Evolutionary conservation across 2,329 filamentous ascomycete genomes (phyloP).

Genomic region (Raffaelea deltoideospora): DNA sequence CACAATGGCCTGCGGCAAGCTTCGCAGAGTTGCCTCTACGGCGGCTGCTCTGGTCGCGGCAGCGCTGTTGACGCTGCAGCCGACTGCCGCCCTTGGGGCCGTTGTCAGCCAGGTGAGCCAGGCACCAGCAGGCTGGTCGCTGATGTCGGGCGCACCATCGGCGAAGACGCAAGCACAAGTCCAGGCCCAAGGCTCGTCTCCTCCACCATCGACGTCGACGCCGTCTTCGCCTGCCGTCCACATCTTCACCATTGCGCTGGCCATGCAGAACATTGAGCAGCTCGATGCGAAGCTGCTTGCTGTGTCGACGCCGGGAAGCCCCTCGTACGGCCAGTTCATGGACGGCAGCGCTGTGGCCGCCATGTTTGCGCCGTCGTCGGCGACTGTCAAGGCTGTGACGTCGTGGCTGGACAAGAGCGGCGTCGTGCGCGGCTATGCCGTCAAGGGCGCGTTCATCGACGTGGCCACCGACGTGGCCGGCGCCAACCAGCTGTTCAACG

Average conservation of each 20-base stretch:
- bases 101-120: conserved; percentile 7
- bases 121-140: conserved; percentile 7
- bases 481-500: conserved; percentile 14
- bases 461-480: conserved; percentile 13
- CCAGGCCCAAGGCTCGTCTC: not conserved
- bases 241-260: conserved; percentile 13
- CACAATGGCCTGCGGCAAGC: conserved; percentile 5
- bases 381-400: conserved; percentile 32
- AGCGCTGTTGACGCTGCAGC: conserved; percentile 3
- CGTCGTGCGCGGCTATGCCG: conserved; percentile 23
- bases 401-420: conserved; percentile 39
- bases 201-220: conserved; percentile 1
- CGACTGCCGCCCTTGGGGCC: conserved; percentile 2
- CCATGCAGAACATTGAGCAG: conserved; percentile 12
- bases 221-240: conserved; percentile 5
- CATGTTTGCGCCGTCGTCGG: conserved; percentile 32
- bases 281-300: conserved; percentile 45
- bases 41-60: not conserved
- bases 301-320: conserved; percentile 43
- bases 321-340: conserved; percentile 44
- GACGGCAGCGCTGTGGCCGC: conserved; percentile 39
- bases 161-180: too few species aligned
- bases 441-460: conserved; percentile 21
- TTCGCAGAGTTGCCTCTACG: too few species aligned
- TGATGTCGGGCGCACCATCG: not conserved